Percentiles rank a stretch among this genome's conserved stretches.
phyloP scores from a whole-genome alignment of 306 rosid genomes.

The Prosopis cineraria region DNA sequence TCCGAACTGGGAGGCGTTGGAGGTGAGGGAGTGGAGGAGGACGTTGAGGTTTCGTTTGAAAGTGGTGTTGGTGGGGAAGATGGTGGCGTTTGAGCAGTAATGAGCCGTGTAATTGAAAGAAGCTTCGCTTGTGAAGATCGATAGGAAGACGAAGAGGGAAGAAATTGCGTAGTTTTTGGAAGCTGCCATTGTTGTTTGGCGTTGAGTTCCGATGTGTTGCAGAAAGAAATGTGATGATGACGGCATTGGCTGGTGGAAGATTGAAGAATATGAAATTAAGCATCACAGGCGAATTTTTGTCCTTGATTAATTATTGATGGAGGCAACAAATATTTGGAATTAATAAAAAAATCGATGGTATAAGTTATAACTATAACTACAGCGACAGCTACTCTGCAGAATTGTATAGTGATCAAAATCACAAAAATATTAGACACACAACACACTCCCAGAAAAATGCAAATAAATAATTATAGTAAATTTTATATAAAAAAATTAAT shows the following conservation, averaged over 20 bases:
- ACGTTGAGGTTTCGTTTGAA: neutral
- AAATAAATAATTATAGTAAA: too few relatives aligned
- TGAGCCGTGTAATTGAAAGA: neutral
- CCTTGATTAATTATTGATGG: too few relatives aligned
- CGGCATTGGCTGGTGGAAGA: too few relatives aligned
- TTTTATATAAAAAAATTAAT: too few relatives aligned
- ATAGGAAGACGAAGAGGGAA: neutral
- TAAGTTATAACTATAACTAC: neutral
- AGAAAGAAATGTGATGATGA: neutral
- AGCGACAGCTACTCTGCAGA: neutral
- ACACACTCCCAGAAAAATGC: too few relatives aligned
- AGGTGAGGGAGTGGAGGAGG: neutral
- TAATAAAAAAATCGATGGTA: neutral
- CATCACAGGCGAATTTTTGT: too few relatives aligned
- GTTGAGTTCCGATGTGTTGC: neutral
- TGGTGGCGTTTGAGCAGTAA: constrained; percentile 30
- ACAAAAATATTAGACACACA: too few relatives aligned
- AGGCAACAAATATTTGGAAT: too few relatives aligned
- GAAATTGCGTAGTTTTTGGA: neutral
- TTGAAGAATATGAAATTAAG: too few relatives aligned
- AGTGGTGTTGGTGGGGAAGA: constrained; percentile 22
- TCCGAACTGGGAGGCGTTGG: neutral
- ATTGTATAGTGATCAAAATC: too few relatives aligned
- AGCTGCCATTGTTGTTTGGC: constrained; percentile 18
- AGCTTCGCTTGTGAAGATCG: neutral